Conservation (phyloP, 2,329 filamentous ascomycete genomes). For the Pestalotiopsis fici region DNA sequence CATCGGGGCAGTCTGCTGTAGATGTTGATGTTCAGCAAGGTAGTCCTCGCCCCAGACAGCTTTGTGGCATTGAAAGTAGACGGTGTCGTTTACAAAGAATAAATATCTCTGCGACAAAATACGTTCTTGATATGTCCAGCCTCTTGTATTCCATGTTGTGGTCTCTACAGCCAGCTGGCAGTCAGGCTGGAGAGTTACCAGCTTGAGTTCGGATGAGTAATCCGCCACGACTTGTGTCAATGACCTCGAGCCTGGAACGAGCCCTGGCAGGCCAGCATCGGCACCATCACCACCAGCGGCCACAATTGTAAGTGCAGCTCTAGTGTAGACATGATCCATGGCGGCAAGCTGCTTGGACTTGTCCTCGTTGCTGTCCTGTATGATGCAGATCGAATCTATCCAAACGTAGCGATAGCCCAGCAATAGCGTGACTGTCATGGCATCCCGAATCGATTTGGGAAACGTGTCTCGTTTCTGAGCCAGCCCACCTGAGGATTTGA, state of each 20-base stretch:
- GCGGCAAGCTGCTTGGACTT: not conserved
- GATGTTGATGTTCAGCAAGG: not conserved
- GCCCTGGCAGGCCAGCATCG: not conserved
- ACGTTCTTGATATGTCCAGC: conserved; percentile 24
- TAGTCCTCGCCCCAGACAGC: conserved; percentile 12
- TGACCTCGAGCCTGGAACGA: conserved; percentile 8
- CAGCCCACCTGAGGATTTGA: not conserved
- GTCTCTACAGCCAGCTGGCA: not conserved
- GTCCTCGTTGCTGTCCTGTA: not conserved
- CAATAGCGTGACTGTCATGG: not conserved
- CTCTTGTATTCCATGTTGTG: conserved; percentile 15
- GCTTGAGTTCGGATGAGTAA: not conserved
- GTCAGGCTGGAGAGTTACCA: not conserved
- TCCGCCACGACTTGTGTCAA: not conserved
- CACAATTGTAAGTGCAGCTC: conserved; percentile 1
- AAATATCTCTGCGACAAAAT: conserved; percentile 17
- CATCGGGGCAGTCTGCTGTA: conserved; percentile 7
- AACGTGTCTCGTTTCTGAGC: not conserved
- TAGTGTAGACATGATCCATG: conserved; percentile 3
- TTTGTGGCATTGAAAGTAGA: conserved; percentile 8
- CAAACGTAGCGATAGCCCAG: conserved; percentile 13
- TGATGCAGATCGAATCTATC: conserved; percentile 8
- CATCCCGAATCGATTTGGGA: not conserved
- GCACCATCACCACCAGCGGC: not conserved
- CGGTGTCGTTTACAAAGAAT: conserved; percentile 15